Conservation (phyloP, 805 yeast species). For the Candida berthetii region DNA sequence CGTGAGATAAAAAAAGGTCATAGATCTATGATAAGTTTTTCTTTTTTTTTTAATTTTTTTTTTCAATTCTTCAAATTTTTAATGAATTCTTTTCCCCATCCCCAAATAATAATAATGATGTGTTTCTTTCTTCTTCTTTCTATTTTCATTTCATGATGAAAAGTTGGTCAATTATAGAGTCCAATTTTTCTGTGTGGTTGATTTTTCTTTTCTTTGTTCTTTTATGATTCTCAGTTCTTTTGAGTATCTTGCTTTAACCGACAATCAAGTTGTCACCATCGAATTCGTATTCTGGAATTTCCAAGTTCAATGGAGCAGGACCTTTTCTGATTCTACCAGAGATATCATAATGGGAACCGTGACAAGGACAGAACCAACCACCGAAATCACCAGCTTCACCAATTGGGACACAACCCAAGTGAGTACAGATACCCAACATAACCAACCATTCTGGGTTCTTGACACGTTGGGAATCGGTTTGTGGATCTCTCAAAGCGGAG, state of each 20-base stretch:
- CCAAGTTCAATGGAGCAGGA: constrained; percentile 99
- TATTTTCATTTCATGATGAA: not conserved
- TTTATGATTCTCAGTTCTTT: not conserved
- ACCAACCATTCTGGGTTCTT: constrained; percentile 97
- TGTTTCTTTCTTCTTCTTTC: not conserved
- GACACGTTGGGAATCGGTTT: constrained; percentile 88
- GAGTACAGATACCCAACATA: constrained; percentile 99
- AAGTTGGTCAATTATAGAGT: not conserved
- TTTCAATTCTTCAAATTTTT: too few relatives aligned
- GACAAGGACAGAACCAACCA: constrained; percentile 99
- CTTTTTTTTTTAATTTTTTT: not conserved
- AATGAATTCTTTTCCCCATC: too few relatives aligned
- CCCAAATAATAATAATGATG: not conserved
- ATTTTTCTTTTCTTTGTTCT: not conserved
- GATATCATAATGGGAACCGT: constrained; percentile 99
- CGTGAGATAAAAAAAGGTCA: not conserved
- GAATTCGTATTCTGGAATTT: constrained; percentile 88
- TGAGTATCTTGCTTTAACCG: too few relatives aligned
- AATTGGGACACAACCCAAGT: constrained; percentile 99
- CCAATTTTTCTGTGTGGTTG: not conserved
- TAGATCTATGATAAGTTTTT: not conserved
- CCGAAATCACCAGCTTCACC: constrained; percentile 99
- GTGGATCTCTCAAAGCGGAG: constrained; percentile 84
- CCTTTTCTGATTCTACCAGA: constrained; percentile 99
- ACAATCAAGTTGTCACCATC: constrained; percentile 78